A percentile compares a stretch with the other conserved stretches of the same genome.
These are phyloP conservation scores for Corynascus novoguineensis DNA, from an alignment of 495 filamentous ascomycete species.

Conservation along the genomic window DNA sequence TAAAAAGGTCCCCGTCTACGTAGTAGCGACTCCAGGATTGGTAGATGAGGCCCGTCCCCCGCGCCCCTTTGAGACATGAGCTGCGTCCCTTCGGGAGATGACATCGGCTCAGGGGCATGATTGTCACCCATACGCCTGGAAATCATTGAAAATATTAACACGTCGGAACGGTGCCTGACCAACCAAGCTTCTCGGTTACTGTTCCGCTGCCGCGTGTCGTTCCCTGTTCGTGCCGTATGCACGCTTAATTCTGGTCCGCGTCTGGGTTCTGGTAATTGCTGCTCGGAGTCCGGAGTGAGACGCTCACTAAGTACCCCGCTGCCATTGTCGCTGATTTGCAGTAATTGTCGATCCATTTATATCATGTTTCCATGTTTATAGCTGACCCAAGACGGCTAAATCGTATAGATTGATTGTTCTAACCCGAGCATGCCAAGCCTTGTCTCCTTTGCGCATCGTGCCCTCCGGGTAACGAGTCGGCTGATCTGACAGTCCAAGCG, in stretches of 20 bases:
- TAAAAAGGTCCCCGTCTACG: not conserved
- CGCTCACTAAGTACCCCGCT: not conserved
- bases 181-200: not conserved
- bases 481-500: too few species aligned
- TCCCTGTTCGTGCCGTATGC: too few species aligned
- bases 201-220: too few species aligned
- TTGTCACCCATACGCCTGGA: not conserved
- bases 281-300: not conserved
- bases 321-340: not conserved
- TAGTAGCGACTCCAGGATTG: not conserved
- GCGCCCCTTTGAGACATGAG: not conserved
- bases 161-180: slow-evolving; percentile 1
- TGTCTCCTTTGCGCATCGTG: not conserved
- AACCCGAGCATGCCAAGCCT: not conserved
- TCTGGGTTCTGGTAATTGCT: not conserved
- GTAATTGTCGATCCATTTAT: not conserved
- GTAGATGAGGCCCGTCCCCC: not conserved
- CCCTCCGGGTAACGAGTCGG: slow-evolving; percentile 7
- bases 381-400: slow-evolving; percentile 6
- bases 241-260: not conserved
- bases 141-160: too few species aligned
- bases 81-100: not conserved
- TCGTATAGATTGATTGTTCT: slow-evolving; percentile 10
- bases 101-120: not conserved
- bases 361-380: slow-evolving; percentile 5